Percentiles rank a stretch among this genome's conserved stretches.
phyloP scores from a whole-genome alignment of 768 basidiomycete species.

The Tephrocybe sp. region DNA sequence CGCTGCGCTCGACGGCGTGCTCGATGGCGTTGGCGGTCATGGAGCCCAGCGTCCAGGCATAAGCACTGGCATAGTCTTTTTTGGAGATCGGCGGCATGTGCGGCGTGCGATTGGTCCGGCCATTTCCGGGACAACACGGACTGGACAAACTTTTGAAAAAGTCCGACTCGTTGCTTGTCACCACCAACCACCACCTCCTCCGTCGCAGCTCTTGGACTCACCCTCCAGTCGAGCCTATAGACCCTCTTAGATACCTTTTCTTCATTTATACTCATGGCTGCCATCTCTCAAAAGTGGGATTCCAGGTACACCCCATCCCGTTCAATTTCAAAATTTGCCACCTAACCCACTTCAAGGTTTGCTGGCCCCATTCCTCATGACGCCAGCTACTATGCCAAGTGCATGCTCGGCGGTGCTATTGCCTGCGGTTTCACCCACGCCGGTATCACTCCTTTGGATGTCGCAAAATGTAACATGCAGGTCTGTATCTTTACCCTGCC shows the following conservation, averaged over 20 bases:
- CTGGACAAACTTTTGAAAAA: constrained; percentile 20
- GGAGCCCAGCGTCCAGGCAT: background rate
- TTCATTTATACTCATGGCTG: constrained; percentile 45
- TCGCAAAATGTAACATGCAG: constrained; percentile 93
- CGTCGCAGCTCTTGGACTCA: constrained; percentile 22
- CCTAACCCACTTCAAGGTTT: constrained; percentile 37
- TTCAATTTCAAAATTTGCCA: constrained; percentile 3
- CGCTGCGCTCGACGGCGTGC: background rate
- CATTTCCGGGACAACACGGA: constrained; percentile 37
- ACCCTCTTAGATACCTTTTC: constrained; percentile 25
- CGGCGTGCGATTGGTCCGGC: constrained; percentile 34
- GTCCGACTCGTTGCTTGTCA: constrained; percentile 16
- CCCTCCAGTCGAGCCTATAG: constrained; percentile 21
- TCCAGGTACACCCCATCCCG: constrained; percentile 46
- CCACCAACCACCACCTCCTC: constrained; percentile 24
- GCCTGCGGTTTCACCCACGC: constrained; percentile 90
- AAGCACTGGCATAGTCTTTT: background rate
- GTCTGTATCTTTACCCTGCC: constrained; percentile 35
- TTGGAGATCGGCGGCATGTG: constrained; percentile 20
- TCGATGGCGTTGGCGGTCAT: background rate
- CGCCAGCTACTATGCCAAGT: constrained; percentile 73
- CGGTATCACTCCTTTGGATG: constrained; percentile 83
- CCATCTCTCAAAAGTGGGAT: constrained; percentile 66
- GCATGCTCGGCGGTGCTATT: constrained; percentile 83
- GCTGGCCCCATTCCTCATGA: constrained; percentile 77